Base-by-base conservation (phyloP, 2,329 filamentous ascomycete genomes). In the Fusarium papillatum region DNA sequence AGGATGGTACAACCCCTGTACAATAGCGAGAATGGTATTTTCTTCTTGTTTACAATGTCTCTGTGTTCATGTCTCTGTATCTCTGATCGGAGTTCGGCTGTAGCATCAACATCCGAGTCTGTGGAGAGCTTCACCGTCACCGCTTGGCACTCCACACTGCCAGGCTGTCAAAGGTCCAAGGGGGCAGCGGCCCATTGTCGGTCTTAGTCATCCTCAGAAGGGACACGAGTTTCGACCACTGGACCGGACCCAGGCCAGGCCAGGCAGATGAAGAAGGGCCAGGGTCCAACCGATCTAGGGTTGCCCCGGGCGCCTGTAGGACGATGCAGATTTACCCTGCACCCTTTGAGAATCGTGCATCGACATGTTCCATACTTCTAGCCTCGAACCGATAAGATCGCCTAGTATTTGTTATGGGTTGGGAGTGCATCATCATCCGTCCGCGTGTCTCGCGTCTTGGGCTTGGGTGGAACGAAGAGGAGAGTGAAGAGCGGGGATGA, bases 281-380 rank as follows among this genome's bases (percentile, higher is more conserved):
- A 63, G 43, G 61, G 61, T 48, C 61, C 43, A 50, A 50, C 26
- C 17, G 22, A 29, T 62, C 60, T 48, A 43, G 62, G 62, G 62
- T 48, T 48, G 48, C 46, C 41, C 62, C 62, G 10, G 31, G 61
- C 29, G 61, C 61, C 31, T 50, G 43, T 38, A 46, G 43, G 31
- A 64, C 43, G 62, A 64, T 64, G 31, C 62, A 64, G 61, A 64
- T 29, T 31, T 50, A 38, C 43, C 41, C n/a, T 50, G 61, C 46
- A 64, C 31, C 29, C 31, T 50, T 38, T 26, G 31, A 61, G 62
- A 53, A 64, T 53, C 61, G n/a, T 64, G 62, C 62, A 64, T 64
- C 31, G 46, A 38, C 19, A 29, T 38, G 61, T 50, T 50, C n/a
- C 61, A 34, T 36, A 22, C 41, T 64, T 53, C 61, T 64, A 50